Conservation (phyloP, 2,329 filamentous ascomycete species). For the Eurotiales sp. region DNA sequence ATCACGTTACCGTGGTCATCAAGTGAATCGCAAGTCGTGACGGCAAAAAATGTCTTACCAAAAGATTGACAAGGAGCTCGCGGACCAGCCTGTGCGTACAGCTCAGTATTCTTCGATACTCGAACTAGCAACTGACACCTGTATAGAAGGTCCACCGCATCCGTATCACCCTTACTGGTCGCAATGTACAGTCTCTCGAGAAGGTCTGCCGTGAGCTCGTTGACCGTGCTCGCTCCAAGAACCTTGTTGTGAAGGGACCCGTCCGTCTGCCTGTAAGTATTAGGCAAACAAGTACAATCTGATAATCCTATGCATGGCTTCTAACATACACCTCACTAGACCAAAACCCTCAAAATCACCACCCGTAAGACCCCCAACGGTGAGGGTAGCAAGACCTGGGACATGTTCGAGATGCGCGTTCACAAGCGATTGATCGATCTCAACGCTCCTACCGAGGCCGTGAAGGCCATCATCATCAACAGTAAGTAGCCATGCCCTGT, state of each 20-base stretch:
- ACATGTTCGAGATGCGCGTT: slow-evolving; percentile 1
- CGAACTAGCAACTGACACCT: not conserved
- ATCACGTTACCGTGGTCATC: too few relatives aligned
- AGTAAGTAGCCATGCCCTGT: too few relatives aligned
- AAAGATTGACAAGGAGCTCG: not conserved
- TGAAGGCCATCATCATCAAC: too few relatives aligned
- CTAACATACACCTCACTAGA: too few relatives aligned
- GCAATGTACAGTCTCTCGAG: slow-evolving; percentile 2
- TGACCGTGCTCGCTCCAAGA: not conserved
- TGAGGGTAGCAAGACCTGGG: slow-evolving; percentile 5
- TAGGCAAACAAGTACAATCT: too few relatives aligned
- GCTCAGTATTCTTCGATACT: too few relatives aligned
- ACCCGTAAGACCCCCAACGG: slow-evolving; percentile 2
- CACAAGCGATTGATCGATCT: slow-evolving; percentile 4
- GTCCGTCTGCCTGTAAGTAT: not conserved
- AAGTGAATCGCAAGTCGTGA: too few relatives aligned
- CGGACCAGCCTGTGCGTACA: slow-evolving; percentile 1
- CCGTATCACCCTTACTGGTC: not conserved
- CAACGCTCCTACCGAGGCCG: too few relatives aligned
- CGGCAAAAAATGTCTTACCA: not conserved
- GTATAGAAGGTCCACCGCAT: slow-evolving; percentile 5
- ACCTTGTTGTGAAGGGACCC: not conserved
- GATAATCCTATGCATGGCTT: too few relatives aligned
- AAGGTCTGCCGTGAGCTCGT: not conserved
- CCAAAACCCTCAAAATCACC: not conserved